Percentiles rank a stretch among this genome's conserved stretches.
Evolutionary conservation across 495 filamentous ascomycete species (phyloP).

Genomic region (Clohesyomyces aquaticus): DNA sequence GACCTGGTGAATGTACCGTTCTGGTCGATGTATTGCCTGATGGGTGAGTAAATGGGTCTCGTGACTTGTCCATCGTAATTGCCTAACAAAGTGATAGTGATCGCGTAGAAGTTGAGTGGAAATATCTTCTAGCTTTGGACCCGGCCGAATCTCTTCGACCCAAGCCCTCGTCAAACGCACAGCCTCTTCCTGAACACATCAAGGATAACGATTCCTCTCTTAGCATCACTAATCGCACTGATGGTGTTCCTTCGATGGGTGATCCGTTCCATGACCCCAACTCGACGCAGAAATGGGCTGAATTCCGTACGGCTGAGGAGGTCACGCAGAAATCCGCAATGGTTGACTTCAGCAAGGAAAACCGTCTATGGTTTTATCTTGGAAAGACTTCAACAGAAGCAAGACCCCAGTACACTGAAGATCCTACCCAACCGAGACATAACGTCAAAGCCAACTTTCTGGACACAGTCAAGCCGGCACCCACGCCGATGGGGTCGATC

Average conservation of each 20-base stretch:
- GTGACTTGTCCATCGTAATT: background rate
- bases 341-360: constrained; percentile 67
- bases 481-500: constrained; percentile 41
- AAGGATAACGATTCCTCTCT: constrained; percentile 42
- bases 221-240: constrained; percentile 49
- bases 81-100: constrained; percentile 55
- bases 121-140: constrained; percentile 71
- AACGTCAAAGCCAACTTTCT: constrained; percentile 65
- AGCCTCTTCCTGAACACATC: constrained; percentile 63
- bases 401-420: constrained; percentile 88
- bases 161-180: constrained; percentile 65
- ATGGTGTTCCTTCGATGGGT: constrained; percentile 58
- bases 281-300: constrained; percentile 72
- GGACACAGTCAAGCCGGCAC: constrained; percentile 60
- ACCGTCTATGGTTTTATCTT: constrained; percentile 89
- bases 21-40: constrained; percentile 84
- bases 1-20: constrained; percentile 71
- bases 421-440: constrained; percentile 61
- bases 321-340: constrained; percentile 57
- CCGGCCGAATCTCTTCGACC: constrained; percentile 66
- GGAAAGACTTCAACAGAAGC: constrained; percentile 86
- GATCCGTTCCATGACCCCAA: constrained; percentile 62
- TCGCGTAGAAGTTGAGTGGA: constrained; percentile 73
- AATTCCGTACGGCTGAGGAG: constrained; percentile 68
- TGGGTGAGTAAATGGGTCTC: constrained; percentile 63